A percentile compares a stretch with the other conserved stretches of the same genome.
phyloP scores from a whole-genome alignment of 73 alveolate genomes.

The Symbiodinium natans region DNA sequence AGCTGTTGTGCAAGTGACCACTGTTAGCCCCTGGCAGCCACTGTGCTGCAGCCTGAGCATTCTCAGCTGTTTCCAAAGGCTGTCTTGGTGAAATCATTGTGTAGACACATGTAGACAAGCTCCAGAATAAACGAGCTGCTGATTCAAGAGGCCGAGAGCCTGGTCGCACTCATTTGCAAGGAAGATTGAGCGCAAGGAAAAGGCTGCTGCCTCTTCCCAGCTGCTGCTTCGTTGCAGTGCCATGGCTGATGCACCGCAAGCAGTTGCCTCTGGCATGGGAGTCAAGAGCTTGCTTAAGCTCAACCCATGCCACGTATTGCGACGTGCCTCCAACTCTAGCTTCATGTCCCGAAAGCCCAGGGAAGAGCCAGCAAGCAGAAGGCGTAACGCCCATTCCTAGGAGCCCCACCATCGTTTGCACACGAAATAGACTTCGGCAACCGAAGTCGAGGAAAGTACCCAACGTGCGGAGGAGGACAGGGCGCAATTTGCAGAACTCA shows the following conservation, averaged over 20 bases:
- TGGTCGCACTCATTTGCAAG: not conserved
- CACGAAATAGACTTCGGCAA: not conserved
- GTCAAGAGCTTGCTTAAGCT: not conserved
- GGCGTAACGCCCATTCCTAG: conserved; percentile 56
- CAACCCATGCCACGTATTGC: not conserved
- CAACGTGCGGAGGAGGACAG: conserved; percentile 50
- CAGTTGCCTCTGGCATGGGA: conserved; percentile 27
- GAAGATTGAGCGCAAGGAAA: no score
- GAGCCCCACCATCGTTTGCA: not conserved
- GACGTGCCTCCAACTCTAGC: conserved; percentile 44
- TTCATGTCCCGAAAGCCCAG: not conserved
- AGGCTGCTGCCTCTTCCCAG: conserved; percentile 36
- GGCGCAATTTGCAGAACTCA: conserved; percentile 38
- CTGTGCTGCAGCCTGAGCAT: conserved; percentile 17
- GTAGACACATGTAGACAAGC: not conserved
- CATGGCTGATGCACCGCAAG: conserved; percentile 36
- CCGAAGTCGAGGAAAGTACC: not conserved
- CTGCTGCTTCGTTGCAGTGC: conserved; percentile 47
- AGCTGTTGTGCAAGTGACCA: conserved; percentile 10
- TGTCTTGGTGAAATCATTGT: not conserved
- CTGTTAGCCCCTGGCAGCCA: not conserved
- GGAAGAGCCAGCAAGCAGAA: conserved; percentile 33
- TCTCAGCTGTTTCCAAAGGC: not conserved
- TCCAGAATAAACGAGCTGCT: not conserved
- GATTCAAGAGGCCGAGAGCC: not conserved